Evolutionary conservation across 2,329 filamentous ascomycete genomes (phyloP).

Genomic region (Fusarium humuli): DNA sequence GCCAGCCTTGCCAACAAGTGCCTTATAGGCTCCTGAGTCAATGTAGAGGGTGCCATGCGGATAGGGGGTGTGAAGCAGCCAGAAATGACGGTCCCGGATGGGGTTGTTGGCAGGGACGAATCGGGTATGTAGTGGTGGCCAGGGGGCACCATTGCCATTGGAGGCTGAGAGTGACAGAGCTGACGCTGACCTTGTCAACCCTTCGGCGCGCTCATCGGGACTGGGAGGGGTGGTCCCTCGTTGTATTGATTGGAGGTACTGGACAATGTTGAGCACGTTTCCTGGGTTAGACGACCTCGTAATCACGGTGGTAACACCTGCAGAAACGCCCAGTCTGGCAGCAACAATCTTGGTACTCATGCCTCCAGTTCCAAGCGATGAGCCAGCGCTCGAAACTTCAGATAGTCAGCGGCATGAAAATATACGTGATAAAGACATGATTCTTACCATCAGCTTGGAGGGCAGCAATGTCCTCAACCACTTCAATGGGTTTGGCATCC

Average conservation of each 20-base stretch:
- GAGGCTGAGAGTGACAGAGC: slow-evolving; percentile 54
- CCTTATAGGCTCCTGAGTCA: slow-evolving; percentile 86
- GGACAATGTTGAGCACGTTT: slow-evolving; percentile 89
- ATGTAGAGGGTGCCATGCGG: slow-evolving; percentile 94
- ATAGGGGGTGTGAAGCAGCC: slow-evolving; percentile 91
- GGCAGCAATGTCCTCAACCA: slow-evolving; percentile 87
- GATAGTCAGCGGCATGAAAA: slow-evolving; percentile 29
- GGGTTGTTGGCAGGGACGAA: slow-evolving; percentile 88
- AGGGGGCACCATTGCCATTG: slow-evolving; percentile 44
- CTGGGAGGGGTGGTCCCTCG: slow-evolving; percentile 33
- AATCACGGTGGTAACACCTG: slow-evolving; percentile 95
- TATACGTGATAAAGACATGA: neutral
- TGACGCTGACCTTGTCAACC: slow-evolving; percentile 55
- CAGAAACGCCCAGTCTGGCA: slow-evolving; percentile 89
- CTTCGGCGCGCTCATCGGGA: slow-evolving; percentile 49
- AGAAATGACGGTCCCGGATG: slow-evolving; percentile 94
- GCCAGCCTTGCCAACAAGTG: slow-evolving; percentile 84
- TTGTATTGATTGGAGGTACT: slow-evolving; percentile 60
- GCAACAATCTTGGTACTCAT: slow-evolving; percentile 99
- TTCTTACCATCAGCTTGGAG: slow-evolving; percentile 82
- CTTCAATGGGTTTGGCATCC: slow-evolving; percentile 88
- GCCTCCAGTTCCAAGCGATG: slow-evolving; percentile 89
- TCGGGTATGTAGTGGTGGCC: slow-evolving; percentile 84
- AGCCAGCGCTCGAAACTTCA: slow-evolving; percentile 86
- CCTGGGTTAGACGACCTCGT: slow-evolving; percentile 93